Evolutionary conservation across 352 stramenopile genomes (phyloP).

Genomic region (Pythium volutum): DNA sequence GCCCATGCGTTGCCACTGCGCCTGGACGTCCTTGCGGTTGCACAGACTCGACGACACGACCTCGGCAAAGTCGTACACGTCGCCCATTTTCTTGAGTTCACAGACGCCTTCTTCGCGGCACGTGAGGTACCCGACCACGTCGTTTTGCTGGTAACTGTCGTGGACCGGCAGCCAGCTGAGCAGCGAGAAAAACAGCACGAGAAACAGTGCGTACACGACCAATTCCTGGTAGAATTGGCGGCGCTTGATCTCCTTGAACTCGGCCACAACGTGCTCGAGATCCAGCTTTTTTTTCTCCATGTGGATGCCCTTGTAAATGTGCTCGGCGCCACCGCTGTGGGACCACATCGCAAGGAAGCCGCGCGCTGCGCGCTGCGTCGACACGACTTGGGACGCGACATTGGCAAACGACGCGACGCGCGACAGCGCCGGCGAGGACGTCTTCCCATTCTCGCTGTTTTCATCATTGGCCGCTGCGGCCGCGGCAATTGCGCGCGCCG

Average conservation of each 20-base stretch:
- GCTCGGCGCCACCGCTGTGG: constrained; percentile 36
- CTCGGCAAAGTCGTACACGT: constrained; percentile 76
- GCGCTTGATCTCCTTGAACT: constrained; percentile 89
- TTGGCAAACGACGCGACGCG: constrained; percentile 55
- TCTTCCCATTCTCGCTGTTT: constrained; percentile 1
- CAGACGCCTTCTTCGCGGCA: constrained; percentile 80
- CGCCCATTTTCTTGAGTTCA: constrained; percentile 66
- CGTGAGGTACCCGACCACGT: constrained; percentile 72
- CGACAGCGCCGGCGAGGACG: constrained; percentile 5
- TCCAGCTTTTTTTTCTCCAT: constrained; percentile 91
- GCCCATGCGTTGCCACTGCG: constrained; percentile 75
- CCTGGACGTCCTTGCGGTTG: constrained; percentile 42
- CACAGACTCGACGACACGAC: constrained; percentile 57
- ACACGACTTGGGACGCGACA: constrained; percentile 74
- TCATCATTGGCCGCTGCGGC: neutral
- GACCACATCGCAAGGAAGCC: constrained; percentile 80
- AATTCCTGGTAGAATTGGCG: constrained; percentile 88
- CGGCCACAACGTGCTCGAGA: constrained; percentile 58
- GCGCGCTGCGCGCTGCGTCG: constrained; percentile 57
- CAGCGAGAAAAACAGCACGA: constrained; percentile 75
- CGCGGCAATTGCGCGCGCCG: constrained; percentile 4
- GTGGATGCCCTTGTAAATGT: constrained; percentile 82
- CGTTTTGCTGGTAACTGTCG: constrained; percentile 83
- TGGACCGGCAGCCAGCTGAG: constrained; percentile 77
- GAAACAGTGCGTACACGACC: constrained; percentile 79